Evolutionary conservation across 2,329 filamentous ascomycete genomes (phyloP).

Genomic region (Metarhizium humberi): DNA sequence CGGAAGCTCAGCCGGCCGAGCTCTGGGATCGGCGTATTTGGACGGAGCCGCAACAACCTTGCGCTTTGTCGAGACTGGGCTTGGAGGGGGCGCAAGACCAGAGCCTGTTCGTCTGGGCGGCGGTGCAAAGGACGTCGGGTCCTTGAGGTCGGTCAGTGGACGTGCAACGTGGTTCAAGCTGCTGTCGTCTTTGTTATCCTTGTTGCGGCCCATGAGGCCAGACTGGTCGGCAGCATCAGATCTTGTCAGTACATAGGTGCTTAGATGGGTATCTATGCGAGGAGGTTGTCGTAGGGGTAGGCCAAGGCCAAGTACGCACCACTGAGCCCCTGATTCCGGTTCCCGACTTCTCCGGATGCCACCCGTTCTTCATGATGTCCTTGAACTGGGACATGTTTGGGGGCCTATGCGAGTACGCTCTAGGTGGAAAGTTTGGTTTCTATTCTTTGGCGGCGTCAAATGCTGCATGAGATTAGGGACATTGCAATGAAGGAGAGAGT

Average conservation of each 20-base stretch:
- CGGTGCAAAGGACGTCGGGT: conserved; percentile 70
- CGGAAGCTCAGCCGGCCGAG: conserved; percentile 9
- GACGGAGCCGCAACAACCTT: conserved; percentile 21
- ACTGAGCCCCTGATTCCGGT: conserved; percentile 28
- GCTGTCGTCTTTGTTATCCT: conserved; percentile 19
- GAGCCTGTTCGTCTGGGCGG: conserved; percentile 55
- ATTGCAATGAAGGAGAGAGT: neutral
- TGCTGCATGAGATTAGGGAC: neutral
- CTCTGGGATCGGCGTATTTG: conserved; percentile 22
- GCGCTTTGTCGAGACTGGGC: conserved; percentile 12
- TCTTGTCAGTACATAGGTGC: neutral
- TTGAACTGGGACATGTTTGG: conserved; percentile 35
- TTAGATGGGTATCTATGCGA: neutral
- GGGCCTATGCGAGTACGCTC: neutral
- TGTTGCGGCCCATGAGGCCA: conserved; percentile 34
- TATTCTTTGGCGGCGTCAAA: neutral
- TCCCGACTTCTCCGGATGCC: conserved; percentile 37
- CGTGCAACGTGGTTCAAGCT: conserved; percentile 31
- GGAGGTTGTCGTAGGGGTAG: too few species aligned
- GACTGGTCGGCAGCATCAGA: conserved; percentile 24
- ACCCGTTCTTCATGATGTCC: conserved; percentile 40
- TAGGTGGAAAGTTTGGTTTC: neutral
- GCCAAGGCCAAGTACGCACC: conserved; percentile 24
- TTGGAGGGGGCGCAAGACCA: conserved; percentile 23
- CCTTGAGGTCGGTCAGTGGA: conserved; percentile 62